Conservation (phyloP, 805 yeast species). For the Pichia nakasei region DNA sequence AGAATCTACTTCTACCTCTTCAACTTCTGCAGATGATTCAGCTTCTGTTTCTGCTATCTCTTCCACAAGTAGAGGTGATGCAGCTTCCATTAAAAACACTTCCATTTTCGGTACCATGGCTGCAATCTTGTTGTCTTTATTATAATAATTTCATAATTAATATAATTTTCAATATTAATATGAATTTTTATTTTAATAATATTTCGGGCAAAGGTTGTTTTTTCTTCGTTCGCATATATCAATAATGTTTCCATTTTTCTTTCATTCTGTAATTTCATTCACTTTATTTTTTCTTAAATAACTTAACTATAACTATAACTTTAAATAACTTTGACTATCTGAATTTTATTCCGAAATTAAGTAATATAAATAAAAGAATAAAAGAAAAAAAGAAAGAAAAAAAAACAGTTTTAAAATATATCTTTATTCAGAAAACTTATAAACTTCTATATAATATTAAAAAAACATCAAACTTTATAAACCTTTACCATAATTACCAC, state of each 20-base stretch:
- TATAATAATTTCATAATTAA: slow-evolving; percentile 26
- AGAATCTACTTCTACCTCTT: slow-evolving; percentile 21
- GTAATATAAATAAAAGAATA: no score
- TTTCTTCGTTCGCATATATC: neutral
- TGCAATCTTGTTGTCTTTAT: slow-evolving; percentile 42
- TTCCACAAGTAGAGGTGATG: slow-evolving; percentile 24
- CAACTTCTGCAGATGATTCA: slow-evolving; percentile 28
- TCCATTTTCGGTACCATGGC: slow-evolving; percentile 41
- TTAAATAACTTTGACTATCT: neutral
- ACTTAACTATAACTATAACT: slow-evolving; percentile 8
- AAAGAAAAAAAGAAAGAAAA: no score
- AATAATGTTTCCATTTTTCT: neutral
- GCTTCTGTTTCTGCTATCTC: slow-evolving; percentile 22
- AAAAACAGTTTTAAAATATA: no score
- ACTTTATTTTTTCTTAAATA: neutral
- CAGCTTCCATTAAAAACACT: slow-evolving; percentile 24
- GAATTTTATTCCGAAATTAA: neutral
- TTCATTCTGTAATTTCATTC: neutral
- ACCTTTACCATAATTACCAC: slow-evolving; percentile 86
- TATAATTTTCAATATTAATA: no score
- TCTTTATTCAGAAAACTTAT: no score
- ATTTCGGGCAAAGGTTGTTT: no score
- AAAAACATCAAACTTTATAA: no score
- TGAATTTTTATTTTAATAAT: no score
- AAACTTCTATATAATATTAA: no score